Conservation (phyloP, 2,329 filamentous ascomycete species). For the Apiospora rasikravindrae region DNA sequence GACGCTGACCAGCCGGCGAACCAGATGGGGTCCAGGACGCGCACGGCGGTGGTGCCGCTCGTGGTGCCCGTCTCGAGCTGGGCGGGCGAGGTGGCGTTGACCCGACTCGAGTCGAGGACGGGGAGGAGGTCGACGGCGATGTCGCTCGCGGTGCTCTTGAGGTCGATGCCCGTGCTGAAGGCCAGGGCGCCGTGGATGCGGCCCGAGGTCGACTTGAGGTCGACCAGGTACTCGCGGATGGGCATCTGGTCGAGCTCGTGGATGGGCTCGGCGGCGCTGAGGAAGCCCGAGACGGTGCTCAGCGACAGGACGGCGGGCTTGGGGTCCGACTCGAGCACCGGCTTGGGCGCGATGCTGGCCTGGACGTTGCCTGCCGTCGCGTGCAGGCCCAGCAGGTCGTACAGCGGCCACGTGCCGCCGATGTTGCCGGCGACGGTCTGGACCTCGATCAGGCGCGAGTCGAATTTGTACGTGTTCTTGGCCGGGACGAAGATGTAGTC, state of each 20-base stretch:
- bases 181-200: constrained; percentile 47
- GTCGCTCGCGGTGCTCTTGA: constrained; percentile 48
- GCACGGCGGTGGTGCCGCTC: constrained; percentile 48
- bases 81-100: constrained; percentile 28
- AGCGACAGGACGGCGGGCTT: constrained; percentile 48
- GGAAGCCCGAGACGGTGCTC: constrained; percentile 48
- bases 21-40: constrained; percentile 52
- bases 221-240: constrained; percentile 52
- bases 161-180: constrained; percentile 42
- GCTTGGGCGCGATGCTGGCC: constrained; percentile 48
- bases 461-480: constrained; percentile 45
- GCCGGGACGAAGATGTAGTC: constrained; percentile 35
- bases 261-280: constrained; percentile 50
- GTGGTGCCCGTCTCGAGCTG: constrained; percentile 49
- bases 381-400: constrained; percentile 52
- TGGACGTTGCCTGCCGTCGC: constrained; percentile 51
- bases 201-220: constrained; percentile 52
- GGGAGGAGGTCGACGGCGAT: constrained; percentile 49
- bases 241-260: constrained; percentile 41
- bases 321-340: constrained; percentile 40
- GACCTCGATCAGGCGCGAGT: constrained; percentile 48
- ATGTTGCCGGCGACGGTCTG: constrained; percentile 51
- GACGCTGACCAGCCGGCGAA: constrained; percentile 28
- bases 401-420: constrained; percentile 55
- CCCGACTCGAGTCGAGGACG: constrained; percentile 41